Evolutionary conservation across 2,329 filamentous ascomycete genomes (phyloP).

Genomic region (Pseudocercospora macadamiae): DNA sequence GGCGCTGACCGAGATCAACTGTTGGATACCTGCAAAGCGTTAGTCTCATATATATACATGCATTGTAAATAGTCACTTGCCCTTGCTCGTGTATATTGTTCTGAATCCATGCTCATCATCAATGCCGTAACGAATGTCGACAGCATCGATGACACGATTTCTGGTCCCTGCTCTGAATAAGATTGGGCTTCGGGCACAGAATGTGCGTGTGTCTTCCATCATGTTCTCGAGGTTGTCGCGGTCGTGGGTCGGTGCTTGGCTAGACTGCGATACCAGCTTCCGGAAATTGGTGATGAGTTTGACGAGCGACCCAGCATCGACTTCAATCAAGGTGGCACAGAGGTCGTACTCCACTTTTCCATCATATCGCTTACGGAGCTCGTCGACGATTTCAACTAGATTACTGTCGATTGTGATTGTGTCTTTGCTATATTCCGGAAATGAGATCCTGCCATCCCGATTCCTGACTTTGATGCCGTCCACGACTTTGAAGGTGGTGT

Average conservation of each 20-base stretch:
- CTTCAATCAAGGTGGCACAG: constrained; percentile 13
- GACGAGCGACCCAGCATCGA: constrained; percentile 10
- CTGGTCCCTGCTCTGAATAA: constrained; percentile 12
- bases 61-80: too few species aligned
- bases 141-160: constrained; percentile 2
- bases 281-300: constrained; percentile 9
- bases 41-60: too few species aligned
- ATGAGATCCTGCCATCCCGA: background rate
- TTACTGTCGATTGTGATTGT: constrained; percentile 14
- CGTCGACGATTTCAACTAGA: constrained; percentile 6
- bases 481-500: constrained; percentile 1
- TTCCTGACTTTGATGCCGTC: background rate
- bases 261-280: background rate
- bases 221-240: constrained; percentile 15
- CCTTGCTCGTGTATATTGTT: constrained; percentile 11
- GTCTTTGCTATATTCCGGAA: background rate
- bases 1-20: constrained; percentile 9
- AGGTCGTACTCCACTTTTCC: background rate
- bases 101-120: constrained; percentile 12
- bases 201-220: constrained; percentile 12
- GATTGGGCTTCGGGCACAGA: constrained; percentile 11
- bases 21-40: too few species aligned
- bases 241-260: background rate
- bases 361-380: background rate
- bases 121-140: constrained; percentile 13